A percentile compares a stretch with the other conserved stretches of the same genome.
These are phyloP conservation scores for Mycena epipterygia DNA, from an alignment of 768 basidiomycete species.

Conservation along the genomic window DNA sequence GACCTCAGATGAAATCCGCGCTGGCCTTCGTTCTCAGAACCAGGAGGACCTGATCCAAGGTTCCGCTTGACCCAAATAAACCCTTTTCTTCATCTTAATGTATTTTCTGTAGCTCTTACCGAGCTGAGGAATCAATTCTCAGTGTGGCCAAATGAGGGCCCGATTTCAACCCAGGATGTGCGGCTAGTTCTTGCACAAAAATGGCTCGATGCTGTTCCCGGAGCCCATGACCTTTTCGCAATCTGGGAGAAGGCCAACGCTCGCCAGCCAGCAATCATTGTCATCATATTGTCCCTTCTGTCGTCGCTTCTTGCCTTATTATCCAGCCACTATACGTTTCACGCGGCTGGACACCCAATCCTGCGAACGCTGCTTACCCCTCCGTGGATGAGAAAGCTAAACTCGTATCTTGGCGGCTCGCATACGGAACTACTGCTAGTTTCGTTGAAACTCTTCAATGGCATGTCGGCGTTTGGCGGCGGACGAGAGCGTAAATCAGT, in stretches of 20 bases:
- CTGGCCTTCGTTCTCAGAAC: conserved; percentile 48
- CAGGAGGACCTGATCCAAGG: conserved; percentile 50
- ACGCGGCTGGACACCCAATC: conserved; percentile 72
- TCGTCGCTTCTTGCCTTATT: conserved; percentile 73
- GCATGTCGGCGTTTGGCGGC: conserved; percentile 73
- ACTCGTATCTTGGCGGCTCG: conserved; percentile 71
- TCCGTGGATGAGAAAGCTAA: conserved; percentile 68
- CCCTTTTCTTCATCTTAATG: conserved; percentile 19
- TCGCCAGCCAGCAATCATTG: conserved; percentile 55
- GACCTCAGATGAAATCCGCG: conserved; percentile 49
- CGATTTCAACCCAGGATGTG: conserved; percentile 67
- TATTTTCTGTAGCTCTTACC: conserved; percentile 54
- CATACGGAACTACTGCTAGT: conserved; percentile 77
- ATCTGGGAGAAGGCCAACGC: conserved; percentile 67
- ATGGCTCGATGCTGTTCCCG: conserved; percentile 73
- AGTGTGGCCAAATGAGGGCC: conserved; percentile 60
- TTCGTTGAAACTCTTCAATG: conserved; percentile 73
- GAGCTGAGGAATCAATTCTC: conserved; percentile 76
- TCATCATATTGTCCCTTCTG: conserved; percentile 64
- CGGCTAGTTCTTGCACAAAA: conserved; percentile 69
- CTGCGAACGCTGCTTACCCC: conserved; percentile 71
- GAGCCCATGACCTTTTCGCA: conserved; percentile 71
- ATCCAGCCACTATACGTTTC: conserved; percentile 78
- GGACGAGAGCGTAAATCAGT: conserved; percentile 74
- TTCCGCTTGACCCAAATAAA: conserved; percentile 26